Conservation (phyloP, 805 yeast species). For the Nakazawaea wyomingensis region DNA sequence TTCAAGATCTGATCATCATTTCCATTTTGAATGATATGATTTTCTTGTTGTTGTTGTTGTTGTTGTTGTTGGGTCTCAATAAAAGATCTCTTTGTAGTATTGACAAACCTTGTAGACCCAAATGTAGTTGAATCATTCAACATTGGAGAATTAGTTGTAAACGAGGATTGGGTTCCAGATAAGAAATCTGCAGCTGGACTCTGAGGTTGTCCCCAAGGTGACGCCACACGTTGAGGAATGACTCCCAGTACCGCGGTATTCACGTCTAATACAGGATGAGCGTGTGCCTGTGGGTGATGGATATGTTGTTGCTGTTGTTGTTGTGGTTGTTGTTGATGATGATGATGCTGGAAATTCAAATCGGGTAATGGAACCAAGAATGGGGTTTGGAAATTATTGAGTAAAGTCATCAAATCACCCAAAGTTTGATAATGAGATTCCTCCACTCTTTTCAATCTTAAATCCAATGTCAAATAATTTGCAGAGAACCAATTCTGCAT, state of each 20-base stretch:
- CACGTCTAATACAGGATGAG: constrained; percentile 3
- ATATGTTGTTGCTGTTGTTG: constrained; percentile 2
- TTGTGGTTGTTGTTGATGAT: constrained; percentile 13
- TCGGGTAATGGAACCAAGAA: constrained; percentile 54
- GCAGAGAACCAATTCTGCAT: constrained; percentile 77
- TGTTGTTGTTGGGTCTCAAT: constrained; percentile 1
- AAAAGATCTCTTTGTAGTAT: constrained; percentile 10
- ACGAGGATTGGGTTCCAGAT: constrained; percentile 5
- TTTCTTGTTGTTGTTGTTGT: constrained; percentile 1
- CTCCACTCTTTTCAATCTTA: constrained; percentile 55
- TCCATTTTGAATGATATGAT: constrained; percentile 7
- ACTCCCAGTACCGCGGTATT: constrained; percentile 9
- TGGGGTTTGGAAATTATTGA: constrained; percentile 51
- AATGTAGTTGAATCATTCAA: constrained; percentile 8
- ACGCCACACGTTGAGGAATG: constrained; percentile 11
- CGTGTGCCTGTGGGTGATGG: constrained; percentile 12
- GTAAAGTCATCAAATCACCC: constrained; percentile 42
- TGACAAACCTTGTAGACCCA: constrained; percentile 16
- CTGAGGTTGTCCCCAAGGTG: constrained; percentile 10
- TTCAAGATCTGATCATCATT: constrained; percentile 24
- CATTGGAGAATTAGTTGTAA: not conserved
- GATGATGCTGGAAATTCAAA: constrained; percentile 4
- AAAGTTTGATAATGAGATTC: constrained; percentile 47
- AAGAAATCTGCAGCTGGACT: constrained; percentile 8
- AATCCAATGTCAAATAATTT: constrained; percentile 50